phyloP scores from a whole-genome alignment of 805 yeast genomes.

The Metschnikowia lochheadii region DNA sequence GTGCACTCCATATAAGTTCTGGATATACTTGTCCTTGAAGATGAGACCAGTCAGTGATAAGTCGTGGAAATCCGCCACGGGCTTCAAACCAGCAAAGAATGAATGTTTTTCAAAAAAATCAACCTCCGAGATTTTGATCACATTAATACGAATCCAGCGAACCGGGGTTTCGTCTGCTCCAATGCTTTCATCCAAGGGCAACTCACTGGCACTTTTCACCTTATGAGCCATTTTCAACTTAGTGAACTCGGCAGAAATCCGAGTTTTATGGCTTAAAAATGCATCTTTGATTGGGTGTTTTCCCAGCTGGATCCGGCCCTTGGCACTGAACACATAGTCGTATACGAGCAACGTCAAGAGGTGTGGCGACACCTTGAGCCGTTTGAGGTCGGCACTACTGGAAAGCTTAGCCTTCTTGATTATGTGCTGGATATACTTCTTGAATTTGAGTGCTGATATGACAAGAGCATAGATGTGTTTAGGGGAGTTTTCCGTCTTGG shows the following conservation, averaged over 20 bases:
- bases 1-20: slow-evolving; percentile 75
- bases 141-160: slow-evolving; percentile 76
- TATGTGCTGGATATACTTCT: slow-evolving; percentile 57
- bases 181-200: slow-evolving; percentile 36
- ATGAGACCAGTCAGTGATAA: slow-evolving; percentile 49
- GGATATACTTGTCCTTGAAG: slow-evolving; percentile 69
- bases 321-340: slow-evolving; percentile 70
- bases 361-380: slow-evolving; percentile 44
- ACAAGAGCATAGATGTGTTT: slow-evolving; percentile 85
- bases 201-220: slow-evolving; percentile 51
- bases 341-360: slow-evolving; percentile 68
- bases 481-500: slow-evolving; percentile 49
- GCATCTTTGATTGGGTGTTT: slow-evolving; percentile 84
- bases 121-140: slow-evolving; percentile 45
- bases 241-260: slow-evolving; percentile 77
- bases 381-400: slow-evolving; percentile 38
- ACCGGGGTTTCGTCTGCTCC: slow-evolving; percentile 66
- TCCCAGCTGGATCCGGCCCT: slow-evolving; percentile 84
- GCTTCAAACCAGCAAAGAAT: slow-evolving; percentile 40
- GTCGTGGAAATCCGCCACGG: slow-evolving; percentile 44
- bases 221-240: slow-evolving; percentile 72
- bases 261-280: slow-evolving; percentile 69
- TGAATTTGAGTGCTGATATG: slow-evolving; percentile 69
- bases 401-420: slow-evolving; percentile 67
- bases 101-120: slow-evolving; percentile 34